A percentile compares a stretch with the other conserved stretches of the same genome.
Evolutionary conservation across 192 early-diverging fungal genomes (phyloP).

Genomic region (Backusella parvicylindrica): DNA sequence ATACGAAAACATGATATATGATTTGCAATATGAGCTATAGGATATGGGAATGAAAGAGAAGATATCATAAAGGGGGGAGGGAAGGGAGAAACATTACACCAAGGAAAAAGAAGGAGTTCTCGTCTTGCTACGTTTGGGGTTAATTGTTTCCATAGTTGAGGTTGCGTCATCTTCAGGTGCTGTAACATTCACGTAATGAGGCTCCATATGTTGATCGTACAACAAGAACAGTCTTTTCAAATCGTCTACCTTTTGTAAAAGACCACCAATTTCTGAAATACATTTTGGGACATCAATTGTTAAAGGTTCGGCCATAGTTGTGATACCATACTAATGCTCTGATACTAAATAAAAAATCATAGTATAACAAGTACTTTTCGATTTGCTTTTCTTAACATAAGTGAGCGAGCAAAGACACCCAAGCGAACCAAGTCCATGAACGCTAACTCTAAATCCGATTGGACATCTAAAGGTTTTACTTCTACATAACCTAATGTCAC

Average conservation of each 20-base stretch:
- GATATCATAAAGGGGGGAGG: neutral
- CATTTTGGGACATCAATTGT: neutral
- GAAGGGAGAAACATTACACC: slow-evolving; percentile 8
- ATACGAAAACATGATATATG: no score
- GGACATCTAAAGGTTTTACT: neutral
- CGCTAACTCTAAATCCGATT: neutral
- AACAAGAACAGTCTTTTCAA: slow-evolving; percentile 1
- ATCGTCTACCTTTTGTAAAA: slow-evolving; percentile 6
- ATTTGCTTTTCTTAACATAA: neutral
- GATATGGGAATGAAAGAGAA: slow-evolving; percentile 4
- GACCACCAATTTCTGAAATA: neutral
- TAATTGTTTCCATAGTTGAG: slow-evolving; percentile 1
- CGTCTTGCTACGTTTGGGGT: slow-evolving; percentile 11
- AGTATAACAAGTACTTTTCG: neutral
- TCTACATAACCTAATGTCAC: slow-evolving; percentile 3
- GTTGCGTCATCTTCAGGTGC: slow-evolving; percentile 8
- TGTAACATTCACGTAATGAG: neutral
- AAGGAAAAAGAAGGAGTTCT: slow-evolving; percentile 7
- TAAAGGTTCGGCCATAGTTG: neutral
- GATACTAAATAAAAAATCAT: neutral
- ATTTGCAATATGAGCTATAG: no score
- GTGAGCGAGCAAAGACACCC: neutral
- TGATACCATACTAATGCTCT: neutral
- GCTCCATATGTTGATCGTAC: slow-evolving; percentile 7
- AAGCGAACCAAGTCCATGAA: slow-evolving; percentile 7